Evolutionary conservation across 371 early-diverging fungal species (phyloP).

Genomic region (Lichtheimia corymbifera): DNA sequence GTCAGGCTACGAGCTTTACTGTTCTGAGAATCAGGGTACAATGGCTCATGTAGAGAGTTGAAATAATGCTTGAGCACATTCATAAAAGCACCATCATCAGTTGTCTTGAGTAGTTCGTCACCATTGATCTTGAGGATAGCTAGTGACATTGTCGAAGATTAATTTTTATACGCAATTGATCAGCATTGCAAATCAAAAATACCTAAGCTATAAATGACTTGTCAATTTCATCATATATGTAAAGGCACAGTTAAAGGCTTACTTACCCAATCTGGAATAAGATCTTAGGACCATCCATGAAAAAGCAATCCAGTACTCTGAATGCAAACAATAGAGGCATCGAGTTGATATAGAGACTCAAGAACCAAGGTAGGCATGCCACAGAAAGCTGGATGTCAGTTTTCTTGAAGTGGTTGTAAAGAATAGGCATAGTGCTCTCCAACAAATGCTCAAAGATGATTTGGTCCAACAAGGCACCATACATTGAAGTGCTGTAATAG

Average conservation of each 20-base stretch:
- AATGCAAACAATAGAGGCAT: constrained; percentile 89
- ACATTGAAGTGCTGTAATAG: constrained; percentile 97
- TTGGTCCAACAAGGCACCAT: constrained; percentile 94
- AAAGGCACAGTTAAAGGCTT: not conserved
- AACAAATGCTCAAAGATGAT: constrained; percentile 90
- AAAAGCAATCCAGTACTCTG: constrained; percentile 91
- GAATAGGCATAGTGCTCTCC: constrained; percentile 73
- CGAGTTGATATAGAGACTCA: constrained; percentile 92
- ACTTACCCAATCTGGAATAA: constrained; percentile 89
- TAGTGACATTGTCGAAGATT: constrained; percentile 55
- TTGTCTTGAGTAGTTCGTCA: constrained; percentile 76
- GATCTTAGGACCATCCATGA: constrained; percentile 92
- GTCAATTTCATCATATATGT: no score
- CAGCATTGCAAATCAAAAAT: no score
- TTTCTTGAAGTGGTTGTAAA: constrained; percentile 79
- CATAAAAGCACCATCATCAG: constrained; percentile 93
- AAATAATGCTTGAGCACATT: constrained; percentile 78
- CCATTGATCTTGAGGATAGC: constrained; percentile 93
- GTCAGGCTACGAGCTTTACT: constrained; percentile 58
- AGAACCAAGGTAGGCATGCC: constrained; percentile 95
- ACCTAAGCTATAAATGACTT: no score
- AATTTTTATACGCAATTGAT: no score
- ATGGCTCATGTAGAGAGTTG: constrained; percentile 64
- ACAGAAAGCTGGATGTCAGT: constrained; percentile 93
- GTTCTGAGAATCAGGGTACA: constrained; percentile 55